Evolutionary conservation across 768 basidiomycete species (phyloP), one percentile per base, ranked within the genome.

Genomic region (Phlebiopsis gigantea): DNA sequence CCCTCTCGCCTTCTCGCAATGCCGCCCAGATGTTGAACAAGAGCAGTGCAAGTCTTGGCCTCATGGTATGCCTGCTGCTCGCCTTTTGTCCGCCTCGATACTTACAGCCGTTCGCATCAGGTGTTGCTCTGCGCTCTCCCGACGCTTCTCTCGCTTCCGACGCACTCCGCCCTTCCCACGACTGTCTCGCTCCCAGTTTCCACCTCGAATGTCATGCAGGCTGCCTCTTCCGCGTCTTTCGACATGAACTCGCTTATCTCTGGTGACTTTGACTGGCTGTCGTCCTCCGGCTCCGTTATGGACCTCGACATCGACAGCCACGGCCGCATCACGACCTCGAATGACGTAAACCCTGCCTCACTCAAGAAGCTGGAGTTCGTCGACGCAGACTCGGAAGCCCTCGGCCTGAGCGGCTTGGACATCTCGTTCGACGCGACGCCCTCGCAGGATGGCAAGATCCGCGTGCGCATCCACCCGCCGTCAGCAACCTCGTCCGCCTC

Each of bases 101-200:
- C 47, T 49, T 46, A 4, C 26, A n/a, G 19, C 14, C 29, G 4
- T 48, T 26, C 26, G 19, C 47, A 8, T 19, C 75, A 89, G 83
- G 87, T 88, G 63, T 79, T 91, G 46, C 77, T 90, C 44, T 90
- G 87, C 63, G 87, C 87, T 2, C 78, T 91, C 25, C 89, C 89
- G 15, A 81, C 84, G 21, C 77, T 91, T 44, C 78, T 90, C 53
- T 84, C 88, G 21, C 75, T 88, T 72, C 79, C 85, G 49, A 72
- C 82, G 59, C 82, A 84, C 59, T 64, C 57, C 46, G 55, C 79
- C 24, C 63, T 82, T 12, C 81, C 82, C 48, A 77, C 80, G 46
- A 76, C 76, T 60, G 83, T 86, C 67, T 77, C 81, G 24, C 69
- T 83, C 56, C 79, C 85, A 24, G 70, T 77, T 26, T 72, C 81